Base-by-base conservation (phyloP, 2,329 filamentous ascomycete species). In the Paraphaeosphaeria minitans region DNA sequence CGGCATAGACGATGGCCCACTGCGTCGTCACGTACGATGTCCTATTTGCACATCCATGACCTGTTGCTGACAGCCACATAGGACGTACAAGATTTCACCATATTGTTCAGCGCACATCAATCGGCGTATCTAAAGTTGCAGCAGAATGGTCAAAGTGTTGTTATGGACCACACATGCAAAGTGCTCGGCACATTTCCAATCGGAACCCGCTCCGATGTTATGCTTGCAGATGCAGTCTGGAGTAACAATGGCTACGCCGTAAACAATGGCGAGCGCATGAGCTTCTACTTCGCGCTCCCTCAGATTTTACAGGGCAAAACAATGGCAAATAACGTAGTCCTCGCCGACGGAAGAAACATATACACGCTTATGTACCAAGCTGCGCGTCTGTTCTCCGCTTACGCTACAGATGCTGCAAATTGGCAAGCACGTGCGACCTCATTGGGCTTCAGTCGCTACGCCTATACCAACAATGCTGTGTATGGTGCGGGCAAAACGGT, bases 151-250 rank as follows among this genome's bases (percentile, higher is more conserved):
- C 48, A 51, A 16, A n/a, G 16, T n/a, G 48, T 51, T 5, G n/a
- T 51, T 27, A 21, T 51, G 8, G 48, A 51, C 33, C 21, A 51
- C 48, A 51, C 12, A 10, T 51, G 48, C 22, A 51, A 51, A 39
- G 48, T 51, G 21, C 33, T 51, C 33, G 48, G 33, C 33, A 13
- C 33, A 6, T 51, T 51, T 29, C 48, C 48, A 9, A 22, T 51
- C 6, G 48, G 48, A 2, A 51, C 48, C 13, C 48, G 48, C 14
- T 10, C 48, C 14, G 48, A 51, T 21, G 33, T 51, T 24, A 51
- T 51, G 48, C 48, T 51, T 9, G 48, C 48, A 16, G 48, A 51
- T n/a, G 48, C 48, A 14, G 35, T 51, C 31, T 51, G 48, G 48
- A 29, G 48, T 6, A 51, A 41, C 21, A 27, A 39, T 19, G 48